Evolutionary conservation across 2,329 filamentous ascomycete species (phyloP).

Genomic region (Aspergillus japonicus): DNA sequence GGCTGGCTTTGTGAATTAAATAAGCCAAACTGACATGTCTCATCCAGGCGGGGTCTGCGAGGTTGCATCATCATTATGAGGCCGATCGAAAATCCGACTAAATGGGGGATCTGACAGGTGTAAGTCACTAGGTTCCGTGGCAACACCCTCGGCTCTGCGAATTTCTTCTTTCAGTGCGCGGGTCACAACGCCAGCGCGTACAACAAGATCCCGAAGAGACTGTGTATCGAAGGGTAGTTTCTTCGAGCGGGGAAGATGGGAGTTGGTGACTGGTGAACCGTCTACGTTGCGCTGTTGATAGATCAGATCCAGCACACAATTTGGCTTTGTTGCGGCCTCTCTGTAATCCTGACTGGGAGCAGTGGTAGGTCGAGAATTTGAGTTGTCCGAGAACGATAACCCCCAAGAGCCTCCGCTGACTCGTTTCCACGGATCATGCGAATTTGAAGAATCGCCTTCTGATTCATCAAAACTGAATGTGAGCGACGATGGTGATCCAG

Average conservation of each 20-base stretch:
- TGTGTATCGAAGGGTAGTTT: constrained; percentile 68
- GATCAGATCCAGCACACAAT: constrained; percentile 61
- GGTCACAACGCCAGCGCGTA: constrained; percentile 50
- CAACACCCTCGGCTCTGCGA: constrained; percentile 50
- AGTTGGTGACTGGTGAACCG: constrained; percentile 24
- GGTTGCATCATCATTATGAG: constrained; percentile 33
- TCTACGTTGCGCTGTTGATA: constrained; percentile 49
- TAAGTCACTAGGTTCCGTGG: constrained; percentile 27
- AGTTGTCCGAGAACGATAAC: constrained; percentile 26
- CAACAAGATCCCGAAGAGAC: constrained; percentile 61
- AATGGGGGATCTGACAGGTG: constrained; percentile 45
- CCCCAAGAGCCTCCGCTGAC: constrained; percentile 34
- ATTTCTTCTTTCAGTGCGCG: constrained; percentile 51
- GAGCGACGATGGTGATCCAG: constrained; percentile 56
- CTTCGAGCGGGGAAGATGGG: constrained; percentile 31
- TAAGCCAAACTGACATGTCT: constrained; percentile 15
- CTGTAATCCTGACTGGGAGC: constrained; percentile 49
- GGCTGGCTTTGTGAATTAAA: constrained; percentile 11
- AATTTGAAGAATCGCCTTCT: constrained; percentile 50
- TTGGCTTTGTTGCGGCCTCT: constrained; percentile 58
- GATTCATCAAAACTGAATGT: constrained; percentile 60
- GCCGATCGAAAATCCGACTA: constrained; percentile 49
- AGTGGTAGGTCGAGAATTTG: constrained; percentile 30
- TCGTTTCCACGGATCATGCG: constrained; percentile 30
- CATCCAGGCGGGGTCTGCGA: constrained; percentile 27